A percentile compares a stretch with the other conserved stretches of the same genome.
Evolutionary conservation across 192 early-diverging fungal genomes (phyloP).

Genomic region (Backusella psychrophila): DNA sequence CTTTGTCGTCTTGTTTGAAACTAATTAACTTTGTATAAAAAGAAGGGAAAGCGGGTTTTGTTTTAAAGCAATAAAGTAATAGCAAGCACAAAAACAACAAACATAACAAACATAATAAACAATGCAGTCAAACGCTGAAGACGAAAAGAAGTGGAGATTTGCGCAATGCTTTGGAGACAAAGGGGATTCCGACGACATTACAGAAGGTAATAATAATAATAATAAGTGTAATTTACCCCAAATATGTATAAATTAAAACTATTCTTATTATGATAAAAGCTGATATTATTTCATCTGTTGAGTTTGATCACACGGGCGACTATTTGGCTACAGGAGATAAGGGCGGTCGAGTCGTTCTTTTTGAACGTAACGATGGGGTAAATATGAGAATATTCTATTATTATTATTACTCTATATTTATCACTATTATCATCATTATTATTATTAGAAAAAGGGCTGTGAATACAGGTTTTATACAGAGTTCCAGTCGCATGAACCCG

Average conservation of each 20-base stretch:
- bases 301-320: conserved; percentile 97
- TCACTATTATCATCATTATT: background rate
- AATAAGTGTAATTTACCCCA: no score
- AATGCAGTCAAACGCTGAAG: conserved; percentile 17
- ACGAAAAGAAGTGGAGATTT: conserved; percentile 73
- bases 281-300: conserved; percentile 98
- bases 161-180: conserved; percentile 99
- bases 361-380: conserved; percentile 97
- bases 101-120: background rate
- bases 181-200: conserved; percentile 97
- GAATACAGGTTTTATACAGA: conserved; percentile 97
- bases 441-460: conserved; percentile 82
- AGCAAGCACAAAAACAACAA: background rate
- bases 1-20: no score
- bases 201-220: conserved; percentile 76
- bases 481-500: conserved; percentile 95
- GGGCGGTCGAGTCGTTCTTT: conserved; percentile 96
- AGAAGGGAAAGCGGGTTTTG: no score
- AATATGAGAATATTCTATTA: conserved; percentile 28
- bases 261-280: conserved; percentile 48
- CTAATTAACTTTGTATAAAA: no score
- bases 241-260: background rate
- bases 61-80: no score
- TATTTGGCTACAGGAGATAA: conserved; percentile 98
- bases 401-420: background rate